Conservation (phyloP, 495 filamentous ascomycete species). For the Paragyromitra xinjiangensis region DNA sequence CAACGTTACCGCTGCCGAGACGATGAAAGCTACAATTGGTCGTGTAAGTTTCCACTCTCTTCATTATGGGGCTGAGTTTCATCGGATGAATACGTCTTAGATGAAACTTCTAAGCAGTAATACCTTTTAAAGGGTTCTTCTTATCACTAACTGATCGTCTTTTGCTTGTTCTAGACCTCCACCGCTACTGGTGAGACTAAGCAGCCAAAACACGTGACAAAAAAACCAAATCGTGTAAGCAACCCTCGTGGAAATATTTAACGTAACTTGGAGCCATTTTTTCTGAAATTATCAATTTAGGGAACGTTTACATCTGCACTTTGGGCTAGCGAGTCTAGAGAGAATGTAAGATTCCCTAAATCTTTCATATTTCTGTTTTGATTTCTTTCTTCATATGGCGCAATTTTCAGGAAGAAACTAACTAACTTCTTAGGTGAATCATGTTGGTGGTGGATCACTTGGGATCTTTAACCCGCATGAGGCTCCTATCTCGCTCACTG, state of each 20-base stretch:
- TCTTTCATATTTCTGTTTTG: not conserved
- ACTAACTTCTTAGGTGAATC: constrained; percentile 2
- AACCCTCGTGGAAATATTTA: not conserved
- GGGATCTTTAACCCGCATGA: not conserved
- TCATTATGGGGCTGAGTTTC: not conserved
- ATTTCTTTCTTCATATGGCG: not conserved
- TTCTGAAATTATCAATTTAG: constrained; percentile 10
- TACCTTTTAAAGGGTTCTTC: not conserved
- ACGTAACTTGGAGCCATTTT: not conserved
- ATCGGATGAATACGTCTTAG: not conserved
- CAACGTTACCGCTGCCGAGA: not conserved
- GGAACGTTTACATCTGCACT: constrained; percentile 17
- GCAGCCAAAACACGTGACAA: not conserved
- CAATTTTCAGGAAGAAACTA: not conserved
- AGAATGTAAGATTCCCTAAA: not conserved
- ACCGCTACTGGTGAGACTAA: not conserved
- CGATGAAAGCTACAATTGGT: not conserved
- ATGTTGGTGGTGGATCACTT: not conserved
- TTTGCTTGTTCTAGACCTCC: not conserved
- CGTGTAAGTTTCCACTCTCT: constrained; percentile 4
- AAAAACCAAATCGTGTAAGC: constrained; percentile 6
- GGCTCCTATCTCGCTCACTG: constrained; percentile 6
- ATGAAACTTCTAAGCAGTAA: not conserved
- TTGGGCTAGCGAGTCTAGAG: constrained; percentile 3
- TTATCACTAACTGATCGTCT: not conserved